Evolutionary conservation across 1,284 basidiomycete genomes (phyloP).

Genomic region (Coniophora puteana): DNA sequence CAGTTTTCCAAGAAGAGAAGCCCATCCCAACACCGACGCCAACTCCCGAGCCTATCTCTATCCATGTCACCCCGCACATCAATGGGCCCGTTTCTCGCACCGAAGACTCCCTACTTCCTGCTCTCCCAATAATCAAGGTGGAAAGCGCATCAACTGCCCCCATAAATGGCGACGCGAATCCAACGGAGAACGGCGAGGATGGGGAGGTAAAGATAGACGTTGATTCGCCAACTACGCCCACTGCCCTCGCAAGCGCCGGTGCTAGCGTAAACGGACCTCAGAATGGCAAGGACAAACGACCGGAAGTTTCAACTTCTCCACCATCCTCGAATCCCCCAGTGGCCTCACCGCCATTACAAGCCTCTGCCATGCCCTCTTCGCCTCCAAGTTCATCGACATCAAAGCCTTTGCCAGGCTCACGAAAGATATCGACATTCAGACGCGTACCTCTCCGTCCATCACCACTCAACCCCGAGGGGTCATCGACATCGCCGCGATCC

Average conservation of each 20-base stretch:
- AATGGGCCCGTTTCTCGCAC: conserved; percentile 1
- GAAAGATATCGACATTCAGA: conserved; percentile 57
- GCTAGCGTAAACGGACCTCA: not conserved
- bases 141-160: too few relatives aligned
- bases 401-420: conserved; percentile 22
- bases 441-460: conserved; percentile 46
- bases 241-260: not conserved
- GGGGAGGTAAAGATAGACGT: too few relatives aligned
- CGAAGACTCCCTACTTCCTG: too few relatives aligned
- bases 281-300: conserved; percentile 12
- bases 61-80: not conserved
- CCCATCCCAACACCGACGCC: conserved; percentile 1
- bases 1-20: conserved; percentile 6
- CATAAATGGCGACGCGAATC: too few relatives aligned
- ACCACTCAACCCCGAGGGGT: conserved; percentile 20
- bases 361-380: conserved; percentile 15
- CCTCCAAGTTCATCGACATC: conserved; percentile 12
- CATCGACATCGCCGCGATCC: conserved; percentile 20
- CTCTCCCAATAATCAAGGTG: too few relatives aligned
- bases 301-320: conserved; percentile 5
- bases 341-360: too few relatives aligned
- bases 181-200: too few relatives aligned
- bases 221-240: too few relatives aligned
- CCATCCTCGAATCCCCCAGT: too few relatives aligned
- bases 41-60: conserved; percentile 1